Evolutionary conservation across 2,329 filamentous ascomycete genomes (phyloP).

Genomic region (Lasiodiplodia hormozganensis): DNA sequence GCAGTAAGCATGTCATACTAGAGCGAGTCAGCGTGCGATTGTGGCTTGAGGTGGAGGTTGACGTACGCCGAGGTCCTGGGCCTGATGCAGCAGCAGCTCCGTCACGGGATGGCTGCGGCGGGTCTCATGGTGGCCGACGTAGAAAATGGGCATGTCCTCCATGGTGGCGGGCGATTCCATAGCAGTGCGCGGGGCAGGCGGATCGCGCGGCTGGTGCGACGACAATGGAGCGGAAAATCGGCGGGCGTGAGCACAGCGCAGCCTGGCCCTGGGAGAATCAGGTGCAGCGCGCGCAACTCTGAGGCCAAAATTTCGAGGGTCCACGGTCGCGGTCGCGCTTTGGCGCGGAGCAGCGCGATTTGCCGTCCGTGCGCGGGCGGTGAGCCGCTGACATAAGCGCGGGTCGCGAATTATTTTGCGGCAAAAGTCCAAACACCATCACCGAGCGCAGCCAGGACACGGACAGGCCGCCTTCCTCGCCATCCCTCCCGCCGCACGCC

Average conservation of each 20-base stretch:
- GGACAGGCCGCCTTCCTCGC: not conserved
- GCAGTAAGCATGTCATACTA: slow-evolving; percentile 82
- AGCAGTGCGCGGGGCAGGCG: not conserved
- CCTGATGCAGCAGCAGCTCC: slow-evolving; percentile 69
- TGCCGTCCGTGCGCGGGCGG: slow-evolving; percentile 4
- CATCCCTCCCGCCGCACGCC: not conserved
- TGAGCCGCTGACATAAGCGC: slow-evolving; percentile 20
- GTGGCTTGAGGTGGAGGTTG: not conserved
- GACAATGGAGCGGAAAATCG: not conserved
- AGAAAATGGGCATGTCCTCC: slow-evolving; percentile 62
- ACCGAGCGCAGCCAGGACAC: not conserved
- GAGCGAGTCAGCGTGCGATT: slow-evolving; percentile 6
- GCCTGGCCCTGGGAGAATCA: not conserved
- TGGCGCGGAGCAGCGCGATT: not conserved
- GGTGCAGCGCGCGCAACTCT: not conserved
- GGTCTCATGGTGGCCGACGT: slow-evolving; percentile 77
- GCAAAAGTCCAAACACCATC: slow-evolving; percentile 6
- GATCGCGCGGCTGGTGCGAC: slow-evolving; percentile 7
- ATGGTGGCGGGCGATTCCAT: slow-evolving; percentile 20
- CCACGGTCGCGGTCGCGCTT: not conserved
- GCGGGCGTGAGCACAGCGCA: not conserved
- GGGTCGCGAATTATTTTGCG: slow-evolving; percentile 24
- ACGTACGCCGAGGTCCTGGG: slow-evolving; percentile 73
- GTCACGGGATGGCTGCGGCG: slow-evolving; percentile 66
- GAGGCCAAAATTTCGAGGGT: slow-evolving; percentile 21